A percentile compares a stretch with the other conserved stretches of the same genome.
Evolutionary conservation across 1,139 yeast species (phyloP).

Genomic region (Geotrichum candidum): DNA sequence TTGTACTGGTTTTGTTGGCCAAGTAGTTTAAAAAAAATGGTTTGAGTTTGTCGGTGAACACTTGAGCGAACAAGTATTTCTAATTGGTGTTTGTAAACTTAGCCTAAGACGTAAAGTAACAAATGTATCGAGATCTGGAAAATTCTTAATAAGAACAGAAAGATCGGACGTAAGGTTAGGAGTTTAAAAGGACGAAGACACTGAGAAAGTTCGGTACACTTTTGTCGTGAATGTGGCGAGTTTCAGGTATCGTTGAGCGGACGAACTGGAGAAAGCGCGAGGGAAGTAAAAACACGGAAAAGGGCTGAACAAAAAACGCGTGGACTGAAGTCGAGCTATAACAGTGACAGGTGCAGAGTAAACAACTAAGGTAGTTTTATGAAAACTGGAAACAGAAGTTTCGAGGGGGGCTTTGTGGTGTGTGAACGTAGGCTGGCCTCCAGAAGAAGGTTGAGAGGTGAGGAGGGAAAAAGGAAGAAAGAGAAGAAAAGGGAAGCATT

Average conservation of each 20-base stretch:
- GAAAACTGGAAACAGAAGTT: neutral
- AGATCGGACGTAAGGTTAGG: neutral
- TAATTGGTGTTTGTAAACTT: neutral
- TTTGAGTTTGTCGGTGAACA: neutral
- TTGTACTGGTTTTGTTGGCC: neutral
- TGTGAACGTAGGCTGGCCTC: conserved; percentile 15
- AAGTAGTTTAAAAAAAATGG: neutral
- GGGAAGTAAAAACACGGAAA: neutral
- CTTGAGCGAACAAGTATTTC: neutral
- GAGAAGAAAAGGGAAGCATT: neutral
- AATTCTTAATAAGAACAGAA: neutral
- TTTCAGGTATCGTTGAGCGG: neutral
- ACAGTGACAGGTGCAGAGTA: neutral
- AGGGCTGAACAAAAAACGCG: neutral
- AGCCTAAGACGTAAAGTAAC: neutral
- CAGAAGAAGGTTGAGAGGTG: conserved; percentile 18
- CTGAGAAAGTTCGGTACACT: neutral
- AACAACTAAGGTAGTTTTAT: neutral
- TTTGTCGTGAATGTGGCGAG: neutral
- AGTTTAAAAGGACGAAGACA: neutral
- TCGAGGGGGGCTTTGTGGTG: neutral
- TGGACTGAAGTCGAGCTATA: neutral
- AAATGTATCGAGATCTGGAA: neutral
- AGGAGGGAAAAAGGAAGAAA: conserved; percentile 11
- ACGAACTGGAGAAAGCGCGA: neutral